Evolutionary conservation across 2,329 filamentous ascomycete genomes (phyloP), one percentile per base, ranked within the genome.

Genomic region (Monosporascus sp.): DNA sequence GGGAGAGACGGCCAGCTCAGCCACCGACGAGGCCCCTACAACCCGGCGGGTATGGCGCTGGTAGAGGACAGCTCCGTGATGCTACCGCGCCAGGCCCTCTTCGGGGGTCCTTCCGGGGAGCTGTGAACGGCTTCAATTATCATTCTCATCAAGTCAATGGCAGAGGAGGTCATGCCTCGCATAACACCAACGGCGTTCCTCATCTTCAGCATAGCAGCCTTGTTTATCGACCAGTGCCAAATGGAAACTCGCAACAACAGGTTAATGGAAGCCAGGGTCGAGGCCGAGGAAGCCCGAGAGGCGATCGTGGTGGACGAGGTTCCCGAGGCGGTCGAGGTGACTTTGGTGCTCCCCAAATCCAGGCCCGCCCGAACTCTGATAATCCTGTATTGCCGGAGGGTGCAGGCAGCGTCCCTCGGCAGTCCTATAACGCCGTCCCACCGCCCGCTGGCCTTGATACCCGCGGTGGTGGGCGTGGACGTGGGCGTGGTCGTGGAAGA

Each of bases 31-130:
- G 74, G 17, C 76, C 77, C 14, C 31, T 54, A 3, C 57, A 60
- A 26, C 47, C 51, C 3, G 51, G 50, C 34, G 57, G 57, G 24
- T 62, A 65, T 47, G 60, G 62, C 36, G 77, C 82, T 16, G 80
- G 82, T 55, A 82, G 84, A 31, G 76, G 79, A 54, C 88, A 93
- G 68, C 81, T 80, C 61, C 77, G 73, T 56, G 82, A 86, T 57
- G 79, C 83, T 17, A 61, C 77, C 1, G 71, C 79, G 1, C 84
- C 83, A 16, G 69, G 75, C 9, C 76, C 82, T 16, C 73, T 86
- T 27, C 74, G 77, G 27, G 81, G 81, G 1, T 74, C 75, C 24
- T 87, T 80, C 76, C 80, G 82, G 45, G 80, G 81, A 56, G 82
- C 79, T 22, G 59, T 83, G 24, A 76, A 79, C 53, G 79, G 80